A percentile compares a stretch with the other conserved stretches of the same genome.
phyloP scores from a whole-genome alignment of 148 eudicot species.

The Diospyros kaki region DNA sequence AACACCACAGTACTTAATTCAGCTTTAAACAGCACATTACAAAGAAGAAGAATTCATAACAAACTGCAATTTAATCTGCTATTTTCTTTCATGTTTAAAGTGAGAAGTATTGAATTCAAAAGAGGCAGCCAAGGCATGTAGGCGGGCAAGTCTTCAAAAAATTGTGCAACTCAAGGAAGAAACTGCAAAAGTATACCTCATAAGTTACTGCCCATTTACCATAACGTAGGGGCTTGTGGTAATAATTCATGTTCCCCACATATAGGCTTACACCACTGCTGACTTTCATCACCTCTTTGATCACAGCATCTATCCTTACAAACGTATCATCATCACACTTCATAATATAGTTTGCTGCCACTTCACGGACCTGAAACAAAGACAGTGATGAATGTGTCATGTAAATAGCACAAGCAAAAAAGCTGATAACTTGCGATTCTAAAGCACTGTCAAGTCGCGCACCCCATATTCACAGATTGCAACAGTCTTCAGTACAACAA shows the following conservation, averaged over 20 bases:
- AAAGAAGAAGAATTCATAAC: neutral
- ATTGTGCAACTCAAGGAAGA: neutral
- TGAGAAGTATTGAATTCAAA: neutral
- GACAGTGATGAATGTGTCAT: neutral
- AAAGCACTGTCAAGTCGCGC: conserved; percentile 11
- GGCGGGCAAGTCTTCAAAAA: neutral
- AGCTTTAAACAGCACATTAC: neutral
- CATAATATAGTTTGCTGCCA: conserved; percentile 70
- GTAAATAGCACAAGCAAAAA: neutral
- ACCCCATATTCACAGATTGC: conserved; percentile 95
- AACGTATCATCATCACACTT: conserved; percentile 95
- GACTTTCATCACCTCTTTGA: conserved; percentile 49
- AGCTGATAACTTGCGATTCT: neutral
- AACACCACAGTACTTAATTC: neutral
- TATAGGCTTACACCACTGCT: conserved; percentile 49
- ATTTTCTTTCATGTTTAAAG: neutral
- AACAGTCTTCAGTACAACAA: conserved; percentile 85
- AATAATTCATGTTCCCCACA: conserved; percentile 74
- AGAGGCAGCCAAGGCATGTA: neutral
- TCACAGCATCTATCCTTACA: conserved; percentile 77
- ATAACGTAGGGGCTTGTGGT: conserved; percentile 68
- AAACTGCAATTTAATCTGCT: neutral
- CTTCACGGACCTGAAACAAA: conserved; percentile 50
- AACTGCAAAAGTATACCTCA: conserved; percentile 41
- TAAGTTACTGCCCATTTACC: conserved; percentile 94